phyloP scores from a whole-genome alignment of 371 early-diverging fungal genomes.

The Apophysomyces sp. region DNA sequence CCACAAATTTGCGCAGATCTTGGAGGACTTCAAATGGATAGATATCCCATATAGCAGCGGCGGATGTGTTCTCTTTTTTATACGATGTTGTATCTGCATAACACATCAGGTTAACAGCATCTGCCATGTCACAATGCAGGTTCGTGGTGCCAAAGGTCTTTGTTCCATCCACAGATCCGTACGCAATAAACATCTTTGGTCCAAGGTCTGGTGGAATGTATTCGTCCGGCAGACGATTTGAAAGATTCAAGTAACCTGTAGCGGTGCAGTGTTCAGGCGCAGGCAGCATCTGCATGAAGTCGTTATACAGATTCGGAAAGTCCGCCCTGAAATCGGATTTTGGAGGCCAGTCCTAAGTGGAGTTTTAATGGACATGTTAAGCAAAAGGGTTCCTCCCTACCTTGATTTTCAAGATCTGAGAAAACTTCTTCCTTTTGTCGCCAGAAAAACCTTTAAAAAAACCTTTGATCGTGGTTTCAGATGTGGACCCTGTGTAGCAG shows the following conservation, averaged over 20 bases:
- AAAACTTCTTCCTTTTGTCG: neutral
- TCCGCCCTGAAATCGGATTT: conserved; percentile 45
- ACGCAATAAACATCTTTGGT: conserved; percentile 76
- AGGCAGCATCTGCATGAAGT: conserved; percentile 60
- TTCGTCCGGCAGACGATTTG: conserved; percentile 52
- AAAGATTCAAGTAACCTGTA: conserved; percentile 61
- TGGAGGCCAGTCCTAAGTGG: conserved; percentile 68
- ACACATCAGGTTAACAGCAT: conserved; percentile 74
- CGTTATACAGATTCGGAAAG: conserved; percentile 51
- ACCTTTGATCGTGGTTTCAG: conserved; percentile 16
- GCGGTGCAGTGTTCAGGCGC: conserved; percentile 58
- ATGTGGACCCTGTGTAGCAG: conserved; percentile 23
- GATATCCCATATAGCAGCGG: conserved; percentile 71
- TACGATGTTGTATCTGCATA: conserved; percentile 27
- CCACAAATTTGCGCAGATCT: conserved; percentile 45
- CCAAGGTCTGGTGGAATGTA: conserved; percentile 69
- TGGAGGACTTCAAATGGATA: conserved; percentile 46
- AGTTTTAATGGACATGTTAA: neutral
- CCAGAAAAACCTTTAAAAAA: conserved; percentile 48
- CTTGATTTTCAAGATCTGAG: conserved; percentile 41
- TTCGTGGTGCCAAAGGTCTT: conserved; percentile 61
- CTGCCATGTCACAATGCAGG: conserved; percentile 74
- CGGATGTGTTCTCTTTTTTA: no score
- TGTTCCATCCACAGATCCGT: conserved; percentile 43
- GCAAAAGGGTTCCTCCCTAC: conserved; percentile 14